Conservation (phyloP, 441 rosid species). For the Populus hybrid region DNA sequence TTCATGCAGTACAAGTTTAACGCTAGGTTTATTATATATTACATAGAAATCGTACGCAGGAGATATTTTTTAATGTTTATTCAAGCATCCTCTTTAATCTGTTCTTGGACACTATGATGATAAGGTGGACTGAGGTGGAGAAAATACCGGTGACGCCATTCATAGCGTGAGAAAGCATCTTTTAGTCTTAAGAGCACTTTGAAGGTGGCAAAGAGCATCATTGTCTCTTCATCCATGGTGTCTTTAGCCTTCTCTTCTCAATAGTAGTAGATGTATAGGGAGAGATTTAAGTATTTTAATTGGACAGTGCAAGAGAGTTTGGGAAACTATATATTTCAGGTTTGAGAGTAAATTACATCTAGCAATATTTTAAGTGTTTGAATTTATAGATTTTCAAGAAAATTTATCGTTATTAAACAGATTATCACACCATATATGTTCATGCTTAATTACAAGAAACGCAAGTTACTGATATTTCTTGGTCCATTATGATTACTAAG, state of each 20-base stretch:
- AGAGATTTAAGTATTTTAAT: neutral
- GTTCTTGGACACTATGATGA: slow-evolving; percentile 23
- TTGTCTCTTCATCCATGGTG: slow-evolving; percentile 16
- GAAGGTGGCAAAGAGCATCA: slow-evolving; percentile 15
- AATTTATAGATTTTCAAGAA: neutral
- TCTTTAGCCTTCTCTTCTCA: neutral
- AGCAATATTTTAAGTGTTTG: neutral
- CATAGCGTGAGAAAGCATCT: slow-evolving; percentile 46
- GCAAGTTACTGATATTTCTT: neutral
- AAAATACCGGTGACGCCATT: slow-evolving; percentile 40
- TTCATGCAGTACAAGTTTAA: neutral
- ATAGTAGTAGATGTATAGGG: neutral
- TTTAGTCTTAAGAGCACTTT: slow-evolving; percentile 13
- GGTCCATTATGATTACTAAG: neutral
- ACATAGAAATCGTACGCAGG: neutral
- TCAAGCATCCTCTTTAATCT: neutral
- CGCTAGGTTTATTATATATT: neutral
- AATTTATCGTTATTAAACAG: neutral
- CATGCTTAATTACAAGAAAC: neutral
- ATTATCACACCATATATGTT: neutral
- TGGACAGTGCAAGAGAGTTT: neutral
- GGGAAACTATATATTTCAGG: neutral
- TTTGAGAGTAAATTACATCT: neutral
- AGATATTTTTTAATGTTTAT: neutral
- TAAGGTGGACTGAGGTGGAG: slow-evolving; percentile 20